Conservation (phyloP, 257 asterid species). For the Coffea eugenioides region DNA sequence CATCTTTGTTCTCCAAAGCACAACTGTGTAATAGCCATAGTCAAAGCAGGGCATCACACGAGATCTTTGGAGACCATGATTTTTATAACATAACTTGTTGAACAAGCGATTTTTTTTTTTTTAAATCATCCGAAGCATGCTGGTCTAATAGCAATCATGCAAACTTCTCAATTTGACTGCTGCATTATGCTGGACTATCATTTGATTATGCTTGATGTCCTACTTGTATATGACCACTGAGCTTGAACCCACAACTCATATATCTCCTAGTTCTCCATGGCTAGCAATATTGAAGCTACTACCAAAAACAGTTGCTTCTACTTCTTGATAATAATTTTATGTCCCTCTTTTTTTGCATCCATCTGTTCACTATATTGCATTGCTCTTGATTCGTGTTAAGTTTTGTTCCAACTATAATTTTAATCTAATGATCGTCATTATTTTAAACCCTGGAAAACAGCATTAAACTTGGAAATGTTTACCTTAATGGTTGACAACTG, state of each 20-base stretch:
- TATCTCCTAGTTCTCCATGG: background rate
- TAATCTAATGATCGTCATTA: background rate
- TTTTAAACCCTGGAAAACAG: background rate
- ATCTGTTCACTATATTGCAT: background rate
- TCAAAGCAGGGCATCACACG: background rate
- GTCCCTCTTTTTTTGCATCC: background rate
- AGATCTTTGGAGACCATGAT: background rate
- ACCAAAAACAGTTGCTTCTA: background rate
- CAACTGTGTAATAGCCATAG: background rate
- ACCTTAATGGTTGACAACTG: background rate
- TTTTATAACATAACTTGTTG: background rate
- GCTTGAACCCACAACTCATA: background rate
- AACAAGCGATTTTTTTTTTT: background rate
- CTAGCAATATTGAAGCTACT: background rate
- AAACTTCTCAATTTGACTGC: background rate
- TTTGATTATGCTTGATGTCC: background rate
- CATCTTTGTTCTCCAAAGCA: background rate
- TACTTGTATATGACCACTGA: background rate
- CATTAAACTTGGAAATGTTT: no score
- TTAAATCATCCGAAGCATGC: background rate
- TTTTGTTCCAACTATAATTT: background rate
- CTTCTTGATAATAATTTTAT: background rate
- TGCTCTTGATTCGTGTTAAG: background rate
- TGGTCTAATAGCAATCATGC: background rate
- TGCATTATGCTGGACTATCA: background rate